Evolutionary conservation across 2,329 filamentous ascomycete genomes (phyloP).

Genomic region (Monosporascus sp.): DNA sequence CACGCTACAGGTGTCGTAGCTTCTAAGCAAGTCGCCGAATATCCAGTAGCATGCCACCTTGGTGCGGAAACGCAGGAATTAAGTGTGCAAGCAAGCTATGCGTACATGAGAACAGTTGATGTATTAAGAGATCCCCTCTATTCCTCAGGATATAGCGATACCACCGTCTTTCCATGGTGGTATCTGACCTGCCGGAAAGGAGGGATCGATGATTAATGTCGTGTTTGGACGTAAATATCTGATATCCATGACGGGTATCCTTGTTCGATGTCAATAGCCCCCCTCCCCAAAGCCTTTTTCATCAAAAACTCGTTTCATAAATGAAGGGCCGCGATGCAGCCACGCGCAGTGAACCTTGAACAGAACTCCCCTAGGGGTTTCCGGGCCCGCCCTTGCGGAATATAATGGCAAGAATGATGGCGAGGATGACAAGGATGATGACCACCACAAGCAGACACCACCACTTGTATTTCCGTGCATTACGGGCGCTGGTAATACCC

Average conservation of each 20-base stretch:
- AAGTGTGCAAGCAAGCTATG: constrained; percentile 6
- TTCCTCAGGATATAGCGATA: neutral
- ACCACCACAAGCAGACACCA: constrained; percentile 62
- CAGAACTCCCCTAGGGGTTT: constrained; percentile 1
- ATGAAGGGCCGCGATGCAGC: neutral
- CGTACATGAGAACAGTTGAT: constrained; percentile 14
- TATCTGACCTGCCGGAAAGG: neutral
- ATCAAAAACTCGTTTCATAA: neutral
- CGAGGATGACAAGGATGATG: constrained; percentile 52
- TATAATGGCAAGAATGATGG: constrained; percentile 50
- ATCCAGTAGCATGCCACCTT: no score
- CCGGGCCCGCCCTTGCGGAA: constrained; percentile 23
- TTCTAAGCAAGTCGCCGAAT: no score
- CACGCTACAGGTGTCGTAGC: no score
- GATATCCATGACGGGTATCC: neutral
- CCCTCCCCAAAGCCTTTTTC: neutral
- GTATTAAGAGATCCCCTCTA: constrained; percentile 8
- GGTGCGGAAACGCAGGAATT: no score
- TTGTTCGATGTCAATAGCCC: neutral
- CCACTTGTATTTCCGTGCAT: constrained; percentile 75
- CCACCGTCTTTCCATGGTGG: neutral
- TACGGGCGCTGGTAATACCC: constrained; percentile 61
- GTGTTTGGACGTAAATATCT: neutral
- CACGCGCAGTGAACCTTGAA: neutral
- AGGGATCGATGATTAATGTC: neutral